Conservation (phyloP, 163 green algal species). For the Trebouxia gelatinosa region DNA sequence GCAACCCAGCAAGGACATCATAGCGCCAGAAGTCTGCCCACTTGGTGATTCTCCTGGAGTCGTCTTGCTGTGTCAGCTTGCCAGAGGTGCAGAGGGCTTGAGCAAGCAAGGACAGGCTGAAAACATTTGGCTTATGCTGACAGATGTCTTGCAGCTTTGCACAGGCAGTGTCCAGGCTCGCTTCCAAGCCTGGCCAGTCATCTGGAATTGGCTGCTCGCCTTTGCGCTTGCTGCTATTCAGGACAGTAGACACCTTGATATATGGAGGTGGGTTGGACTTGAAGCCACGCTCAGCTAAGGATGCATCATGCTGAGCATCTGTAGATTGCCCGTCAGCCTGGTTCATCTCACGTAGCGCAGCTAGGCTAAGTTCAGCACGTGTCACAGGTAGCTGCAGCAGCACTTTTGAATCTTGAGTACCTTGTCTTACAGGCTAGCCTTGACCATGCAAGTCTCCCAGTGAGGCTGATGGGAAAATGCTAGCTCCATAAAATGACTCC, state of each 20-base stretch:
- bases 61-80: not conserved
- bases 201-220: no score
- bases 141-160: not conserved
- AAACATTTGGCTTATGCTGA: not conserved
- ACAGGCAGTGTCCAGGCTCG: not conserved
- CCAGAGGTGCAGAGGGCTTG: not conserved
- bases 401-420: no score
- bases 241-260: not conserved
- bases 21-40: conserved; percentile 10
- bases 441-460: not conserved
- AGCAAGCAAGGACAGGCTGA: conserved; percentile 6
- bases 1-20: conserved; percentile 7
- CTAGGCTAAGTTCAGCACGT: not conserved
- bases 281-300: not conserved
- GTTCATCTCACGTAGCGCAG: not conserved
- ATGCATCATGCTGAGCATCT: not conserved
- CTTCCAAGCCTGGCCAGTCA: not conserved
- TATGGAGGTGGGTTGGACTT: not conserved
- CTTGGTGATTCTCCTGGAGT: not conserved
- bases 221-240: not conserved
- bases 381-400: not conserved
- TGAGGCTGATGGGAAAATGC: not conserved
- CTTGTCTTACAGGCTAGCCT: not conserved
- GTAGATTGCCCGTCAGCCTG: not conserved
- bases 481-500: not conserved